Conservation (phyloP, 1,284 basidiomycete genomes). For the Ustanciosporium gigantosporum region DNA sequence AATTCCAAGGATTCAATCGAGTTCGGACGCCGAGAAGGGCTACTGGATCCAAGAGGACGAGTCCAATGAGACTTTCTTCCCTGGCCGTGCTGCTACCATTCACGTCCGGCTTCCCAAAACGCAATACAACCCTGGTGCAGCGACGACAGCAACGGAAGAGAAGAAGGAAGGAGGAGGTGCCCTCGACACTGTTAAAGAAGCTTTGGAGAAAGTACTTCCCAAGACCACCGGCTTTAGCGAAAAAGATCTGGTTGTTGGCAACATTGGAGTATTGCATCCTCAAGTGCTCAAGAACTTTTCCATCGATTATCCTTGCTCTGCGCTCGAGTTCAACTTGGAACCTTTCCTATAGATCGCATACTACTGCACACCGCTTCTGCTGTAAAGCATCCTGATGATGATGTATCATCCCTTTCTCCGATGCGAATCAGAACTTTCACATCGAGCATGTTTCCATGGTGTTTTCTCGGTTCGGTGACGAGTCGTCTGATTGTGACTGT, state of each 20-base stretch:
- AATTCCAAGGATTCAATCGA: conserved; percentile 75
- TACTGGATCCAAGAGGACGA: conserved; percentile 84
- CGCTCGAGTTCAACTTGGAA: conserved; percentile 89
- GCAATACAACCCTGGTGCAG: conserved; percentile 15
- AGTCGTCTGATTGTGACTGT: too few relatives aligned
- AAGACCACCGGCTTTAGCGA: background rate
- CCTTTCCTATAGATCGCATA: conserved; percentile 85
- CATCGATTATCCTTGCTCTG: conserved; percentile 88
- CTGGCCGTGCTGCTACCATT: conserved; percentile 87
- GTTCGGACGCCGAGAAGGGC: conserved; percentile 67
- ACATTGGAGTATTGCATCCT: conserved; percentile 55
- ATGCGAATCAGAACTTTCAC: too few relatives aligned
- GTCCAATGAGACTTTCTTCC: conserved; percentile 86
- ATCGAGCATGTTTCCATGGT: too few relatives aligned
- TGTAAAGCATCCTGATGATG: too few relatives aligned
- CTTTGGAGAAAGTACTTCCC: conserved; percentile 15
- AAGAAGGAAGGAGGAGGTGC: background rate
- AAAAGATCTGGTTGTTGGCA: conserved; percentile 19
- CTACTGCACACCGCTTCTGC: too few relatives aligned
- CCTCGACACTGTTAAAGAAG: conserved; percentile 21
- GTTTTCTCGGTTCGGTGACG: too few relatives aligned
- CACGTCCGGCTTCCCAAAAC: conserved; percentile 69
- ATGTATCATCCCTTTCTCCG: too few relatives aligned
- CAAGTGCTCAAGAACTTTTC: conserved; percentile 49
- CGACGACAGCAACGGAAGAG: background rate